Base-by-base conservation (phyloP, 768 basidiomycete species). In the Boletus rex-veris region DNA sequence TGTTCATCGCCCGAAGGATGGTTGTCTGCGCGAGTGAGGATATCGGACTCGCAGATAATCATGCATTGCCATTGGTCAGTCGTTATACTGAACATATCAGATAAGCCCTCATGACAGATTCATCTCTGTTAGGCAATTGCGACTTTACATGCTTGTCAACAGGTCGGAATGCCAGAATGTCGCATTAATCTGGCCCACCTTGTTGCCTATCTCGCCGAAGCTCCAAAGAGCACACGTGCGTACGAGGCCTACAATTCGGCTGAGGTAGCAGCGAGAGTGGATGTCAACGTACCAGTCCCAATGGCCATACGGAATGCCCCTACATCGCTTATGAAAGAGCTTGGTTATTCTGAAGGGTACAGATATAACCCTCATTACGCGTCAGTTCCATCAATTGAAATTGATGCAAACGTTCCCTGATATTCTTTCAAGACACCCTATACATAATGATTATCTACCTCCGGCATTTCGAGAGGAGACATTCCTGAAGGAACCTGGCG, bases 11-110 rank as follows among this genome's bases (percentile, higher is more conserved):
- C 7, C 75, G 89, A 35, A 76, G 89, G 50, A 80, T 90, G 75
- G 75, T 88, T 5, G 87, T 91, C 7, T 84, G 88, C 59, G 90
- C 92, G 3, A 89, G 88, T 58, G 92, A 94, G 68, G 92, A 94
- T 64, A 80, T 94, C 38, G 91, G 92, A 0, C 72, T 91, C 7
- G 90, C 90, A 26, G 88, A 93, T 68, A 77, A 76, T 38, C 78
- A 83, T n/a, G 89, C 88, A 0, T 74, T 94, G 10, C 86, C 88
- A 9, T 71, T 92, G 58, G 89, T 85, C 53, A 53, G 81, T 48
- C 36, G 44, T 52, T 21, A 30, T 26, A 16, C 24, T 12, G 4
- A 11, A 24, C 14, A 3, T 44, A 12, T 15, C 40, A 63, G 8
- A 62, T 66, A 44, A 65, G 36, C 3, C 33, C 14, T 50, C 6